Conservation (phyloP, 306 rosid genomes). For the apple (Malus domestica) region DNA sequence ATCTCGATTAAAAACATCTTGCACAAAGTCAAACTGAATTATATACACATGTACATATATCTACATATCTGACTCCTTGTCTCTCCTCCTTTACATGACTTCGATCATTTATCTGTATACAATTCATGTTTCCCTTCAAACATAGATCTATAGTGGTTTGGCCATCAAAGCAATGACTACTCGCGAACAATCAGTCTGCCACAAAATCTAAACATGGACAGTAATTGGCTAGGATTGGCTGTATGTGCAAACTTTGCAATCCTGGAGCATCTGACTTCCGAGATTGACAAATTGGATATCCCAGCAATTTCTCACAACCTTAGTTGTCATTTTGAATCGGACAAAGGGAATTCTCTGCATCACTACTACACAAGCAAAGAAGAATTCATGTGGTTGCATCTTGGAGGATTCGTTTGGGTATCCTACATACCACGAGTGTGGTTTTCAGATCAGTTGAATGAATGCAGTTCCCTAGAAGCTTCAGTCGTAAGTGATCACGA, state of each 20-base stretch:
- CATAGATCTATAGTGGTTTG: not conserved
- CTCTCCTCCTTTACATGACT: not conserved
- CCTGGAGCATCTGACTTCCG: not conserved
- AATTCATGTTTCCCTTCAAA: not conserved
- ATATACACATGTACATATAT: not conserved
- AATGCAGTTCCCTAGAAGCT: not conserved
- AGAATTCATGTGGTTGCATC: not conserved
- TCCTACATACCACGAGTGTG: constrained; percentile 1
- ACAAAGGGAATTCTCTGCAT: not conserved
- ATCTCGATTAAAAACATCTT: not conserved
- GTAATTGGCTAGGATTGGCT: constrained; percentile 21
- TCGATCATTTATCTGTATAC: not conserved
- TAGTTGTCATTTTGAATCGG: constrained; percentile 8
- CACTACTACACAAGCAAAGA: not conserved
- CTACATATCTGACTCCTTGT: not conserved
- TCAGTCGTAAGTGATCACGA: not conserved
- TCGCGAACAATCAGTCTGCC: not conserved
- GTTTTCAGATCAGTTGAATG: not conserved
- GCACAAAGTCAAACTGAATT: too few species aligned
- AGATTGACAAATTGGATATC: not conserved
- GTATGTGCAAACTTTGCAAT: constrained; percentile 9
- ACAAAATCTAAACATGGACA: not conserved
- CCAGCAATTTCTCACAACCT: not conserved
- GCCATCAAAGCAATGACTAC: not conserved
- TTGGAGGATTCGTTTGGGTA: not conserved